Conservation (phyloP, 306 rosid genomes). For the Citrullus amarus region DNA sequence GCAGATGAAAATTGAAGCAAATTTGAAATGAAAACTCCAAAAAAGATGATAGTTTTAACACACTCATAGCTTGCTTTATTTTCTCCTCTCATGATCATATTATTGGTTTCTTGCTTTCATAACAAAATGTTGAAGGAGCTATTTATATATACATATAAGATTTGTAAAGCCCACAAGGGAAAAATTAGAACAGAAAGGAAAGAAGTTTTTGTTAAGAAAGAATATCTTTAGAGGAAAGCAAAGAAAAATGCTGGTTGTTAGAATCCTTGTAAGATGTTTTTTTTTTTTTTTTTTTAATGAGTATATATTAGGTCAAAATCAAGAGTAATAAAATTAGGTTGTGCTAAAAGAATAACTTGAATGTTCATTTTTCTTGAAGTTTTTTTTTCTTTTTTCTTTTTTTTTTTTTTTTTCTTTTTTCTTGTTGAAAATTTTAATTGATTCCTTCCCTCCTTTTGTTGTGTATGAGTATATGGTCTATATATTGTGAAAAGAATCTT, state of each 20-base stretch:
- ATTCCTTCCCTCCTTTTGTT: conserved; percentile 39
- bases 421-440: conserved; percentile 4
- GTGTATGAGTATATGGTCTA: not conserved
- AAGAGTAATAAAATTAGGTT: not conserved
- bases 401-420: too few relatives aligned
- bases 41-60: conserved; percentile 15
- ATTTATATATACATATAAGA: not conserved
- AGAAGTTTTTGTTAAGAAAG: conserved; percentile 25
- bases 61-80: conserved; percentile 25
- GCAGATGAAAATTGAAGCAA: conserved; percentile 27
- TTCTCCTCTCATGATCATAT: not conserved
- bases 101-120: not conserved
- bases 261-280: conserved; percentile 15
- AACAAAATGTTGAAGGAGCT: conserved; percentile 12
- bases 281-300: not conserved
- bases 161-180: conserved; percentile 30
- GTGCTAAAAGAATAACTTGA: conserved; percentile 22
- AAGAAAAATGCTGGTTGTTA: conserved; percentile 25
- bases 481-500: not conserved
- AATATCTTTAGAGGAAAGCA: conserved; percentile 65
- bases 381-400: not conserved
- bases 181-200: conserved; percentile 6
- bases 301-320: not conserved
- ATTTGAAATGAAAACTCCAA: conserved; percentile 24
- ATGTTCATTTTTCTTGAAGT: conserved; percentile 21